Percentiles rank a stretch among this genome's conserved stretches.
Evolutionary conservation across 805 yeast species (phyloP).

Genomic region (Saturnispora serradocipensis): DNA sequence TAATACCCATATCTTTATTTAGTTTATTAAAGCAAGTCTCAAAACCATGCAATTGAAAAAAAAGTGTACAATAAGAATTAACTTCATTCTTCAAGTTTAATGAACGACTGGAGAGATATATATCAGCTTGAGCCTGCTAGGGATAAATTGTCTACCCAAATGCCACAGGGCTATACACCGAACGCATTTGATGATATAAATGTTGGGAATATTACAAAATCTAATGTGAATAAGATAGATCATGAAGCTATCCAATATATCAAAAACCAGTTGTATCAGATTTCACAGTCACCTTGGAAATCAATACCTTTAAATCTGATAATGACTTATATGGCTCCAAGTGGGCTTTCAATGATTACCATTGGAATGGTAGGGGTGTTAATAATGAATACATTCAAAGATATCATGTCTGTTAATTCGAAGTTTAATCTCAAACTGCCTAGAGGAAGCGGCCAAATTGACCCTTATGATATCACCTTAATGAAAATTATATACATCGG

Average conservation of each 20-base stretch:
- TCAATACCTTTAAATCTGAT: constrained; percentile 78
- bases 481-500: constrained; percentile 22
- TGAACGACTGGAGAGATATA: not conserved
- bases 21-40: not conserved
- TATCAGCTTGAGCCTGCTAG: not conserved
- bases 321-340: constrained; percentile 92
- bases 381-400: constrained; percentile 66
- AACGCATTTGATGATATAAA: constrained; percentile 1
- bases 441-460: constrained; percentile 9
- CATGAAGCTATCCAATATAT: constrained; percentile 30
- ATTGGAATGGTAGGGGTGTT: constrained; percentile 84
- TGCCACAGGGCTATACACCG: not conserved
- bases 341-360: constrained; percentile 80
- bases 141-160: not conserved
- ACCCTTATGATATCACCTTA: constrained; percentile 16
- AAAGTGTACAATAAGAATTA: not conserved
- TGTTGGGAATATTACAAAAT: not conserved
- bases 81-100: not conserved
- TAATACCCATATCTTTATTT: not conserved
- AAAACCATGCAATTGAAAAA: not conserved
- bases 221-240: constrained; percentile 21
- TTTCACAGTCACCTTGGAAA: constrained; percentile 76
- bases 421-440: constrained; percentile 36
- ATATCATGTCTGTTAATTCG: constrained; percentile 48
- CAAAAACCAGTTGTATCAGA: constrained; percentile 74